Conservation (phyloP, 2,329 filamentous ascomycete genomes). For the Ophiostoma fasciatum region DNA sequence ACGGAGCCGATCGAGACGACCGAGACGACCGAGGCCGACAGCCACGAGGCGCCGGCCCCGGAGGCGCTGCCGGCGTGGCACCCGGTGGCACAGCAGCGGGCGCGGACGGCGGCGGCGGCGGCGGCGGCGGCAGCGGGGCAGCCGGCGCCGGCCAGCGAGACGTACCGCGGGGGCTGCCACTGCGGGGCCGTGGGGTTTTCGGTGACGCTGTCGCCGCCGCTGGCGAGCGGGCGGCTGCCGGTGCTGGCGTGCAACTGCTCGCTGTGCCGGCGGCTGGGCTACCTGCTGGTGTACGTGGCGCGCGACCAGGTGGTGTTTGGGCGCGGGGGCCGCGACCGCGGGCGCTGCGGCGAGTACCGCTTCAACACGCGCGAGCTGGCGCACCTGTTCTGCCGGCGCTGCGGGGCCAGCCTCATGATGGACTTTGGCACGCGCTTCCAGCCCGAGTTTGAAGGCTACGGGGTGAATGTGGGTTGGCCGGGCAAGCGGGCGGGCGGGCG, state of each 20-base stretch:
- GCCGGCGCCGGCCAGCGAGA: slow-evolving; percentile 11
- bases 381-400: slow-evolving; percentile 33
- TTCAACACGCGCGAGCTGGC: slow-evolving; percentile 34
- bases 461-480: slow-evolving; percentile 32
- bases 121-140: not conserved
- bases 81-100: not conserved
- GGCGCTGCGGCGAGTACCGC: slow-evolving; percentile 21
- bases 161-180: slow-evolving; percentile 36
- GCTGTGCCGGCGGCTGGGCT: slow-evolving; percentile 34
- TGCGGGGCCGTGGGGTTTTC: slow-evolving; percentile 35
- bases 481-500: no score
- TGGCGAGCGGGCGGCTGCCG: slow-evolving; percentile 22
- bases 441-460: slow-evolving; percentile 20
- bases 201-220: slow-evolving; percentile 31
- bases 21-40: no score
- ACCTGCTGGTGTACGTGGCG: slow-evolving; percentile 31
- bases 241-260: slow-evolving; percentile 39
- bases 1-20: no score
- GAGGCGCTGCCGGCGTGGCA: not conserved
- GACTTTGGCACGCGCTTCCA: slow-evolving; percentile 22
- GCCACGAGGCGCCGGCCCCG: no score
- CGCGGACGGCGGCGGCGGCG: not conserved
- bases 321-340: slow-evolving; percentile 21
- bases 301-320: slow-evolving; percentile 25
- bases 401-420: slow-evolving; percentile 31